Evolutionary conservation across 2,329 filamentous ascomycete genomes (phyloP), one percentile per base, ranked within the genome.

Genomic region (Fusarium penzigii): DNA sequence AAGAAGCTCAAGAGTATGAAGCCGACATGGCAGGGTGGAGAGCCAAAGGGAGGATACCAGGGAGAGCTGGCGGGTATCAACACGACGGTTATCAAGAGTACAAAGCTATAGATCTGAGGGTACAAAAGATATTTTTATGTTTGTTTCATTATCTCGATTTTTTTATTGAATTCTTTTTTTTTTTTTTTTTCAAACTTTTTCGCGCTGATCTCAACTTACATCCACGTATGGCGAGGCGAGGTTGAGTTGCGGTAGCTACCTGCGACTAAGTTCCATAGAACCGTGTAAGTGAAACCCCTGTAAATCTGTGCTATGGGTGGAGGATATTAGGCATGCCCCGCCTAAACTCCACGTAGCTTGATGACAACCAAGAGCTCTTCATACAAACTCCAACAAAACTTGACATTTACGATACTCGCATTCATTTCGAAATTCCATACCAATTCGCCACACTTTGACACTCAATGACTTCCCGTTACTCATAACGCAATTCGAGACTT

Each of bases 21-120:
- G 77, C 83, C 89, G 9, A 80, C 90, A 13, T 97, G 92, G 77
- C 90, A 92, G 73, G 90, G 90, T 61, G 89, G 90, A 56, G 86
- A 95, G 75, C 86, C 89, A 63, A 84, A 84, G 67, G 89, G 91
- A 66, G 89, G 92, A 48, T 99, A 99, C 77, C 84, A 84, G 60
- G 94, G 94, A 76, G 94, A 97, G 73, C 75, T 89, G 75, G 94
- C 92, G 40, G 94, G 94, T 85, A 96, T 99, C 76, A 97, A 97
- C 80, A 89, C 87, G 64, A 89, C 89, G 17, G 75, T 99, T 72
- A 86, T 97, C 65, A 96, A 94, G 85, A 96, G 91, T 81, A 83
- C 90, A 68, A 97, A 94, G 79, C 78, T 99, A 75, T 93, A 85
- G 67, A 58, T 42, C 46, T 55, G 39, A 51, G 54, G 51, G 47